phyloP scores from a whole-genome alignment of 306 rosid genomes.

The Quercus suber region DNA sequence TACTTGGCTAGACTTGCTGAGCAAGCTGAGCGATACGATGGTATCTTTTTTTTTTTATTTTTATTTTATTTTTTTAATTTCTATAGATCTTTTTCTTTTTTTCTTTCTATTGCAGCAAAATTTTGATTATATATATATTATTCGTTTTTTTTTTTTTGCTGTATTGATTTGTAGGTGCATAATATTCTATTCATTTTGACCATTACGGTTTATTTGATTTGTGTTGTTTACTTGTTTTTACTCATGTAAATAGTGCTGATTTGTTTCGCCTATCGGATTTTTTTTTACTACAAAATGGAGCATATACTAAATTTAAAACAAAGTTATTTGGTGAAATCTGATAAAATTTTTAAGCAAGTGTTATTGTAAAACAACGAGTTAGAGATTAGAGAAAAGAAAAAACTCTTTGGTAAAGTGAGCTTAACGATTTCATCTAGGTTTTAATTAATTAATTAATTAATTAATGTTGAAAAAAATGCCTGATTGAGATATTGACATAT shows the following conservation, averaged over 20 bases:
- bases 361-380: no score
- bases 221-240: background rate
- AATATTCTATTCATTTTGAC: background rate
- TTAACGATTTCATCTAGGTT: background rate
- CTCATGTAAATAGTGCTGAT: background rate
- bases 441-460: background rate
- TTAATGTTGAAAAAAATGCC: no score
- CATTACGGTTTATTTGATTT: background rate
- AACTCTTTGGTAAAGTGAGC: background rate
- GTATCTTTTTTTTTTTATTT: background rate
- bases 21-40: constrained; percentile 48
- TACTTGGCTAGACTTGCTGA: constrained; percentile 44
- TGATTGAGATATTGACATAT: background rate
- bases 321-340: background rate
- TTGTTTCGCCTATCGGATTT: background rate
- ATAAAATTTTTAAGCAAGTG: background rate
- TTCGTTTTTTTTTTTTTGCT: background rate
- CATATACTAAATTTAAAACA: background rate
- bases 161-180: no score
- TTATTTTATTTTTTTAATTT: no score
- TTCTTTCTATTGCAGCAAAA: background rate
- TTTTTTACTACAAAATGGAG: background rate
- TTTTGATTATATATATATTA: no score
- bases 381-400: background rate
- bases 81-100: background rate